Evolutionary conservation across 2,329 filamentous ascomycete genomes (phyloP).

Genomic region (Aspergillus aculeatus): DNA sequence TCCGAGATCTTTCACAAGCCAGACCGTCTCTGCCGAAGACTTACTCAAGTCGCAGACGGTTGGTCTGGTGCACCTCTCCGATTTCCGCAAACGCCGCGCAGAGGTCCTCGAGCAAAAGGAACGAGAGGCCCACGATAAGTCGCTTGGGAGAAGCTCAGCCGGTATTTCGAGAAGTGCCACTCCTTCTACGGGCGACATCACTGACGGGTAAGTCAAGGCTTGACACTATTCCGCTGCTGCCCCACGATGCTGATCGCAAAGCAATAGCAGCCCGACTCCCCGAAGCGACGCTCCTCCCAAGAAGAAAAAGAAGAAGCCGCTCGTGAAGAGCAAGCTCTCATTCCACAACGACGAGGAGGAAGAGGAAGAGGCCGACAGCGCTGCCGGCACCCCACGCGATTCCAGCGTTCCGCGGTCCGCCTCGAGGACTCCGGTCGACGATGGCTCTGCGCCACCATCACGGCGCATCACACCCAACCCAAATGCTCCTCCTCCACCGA

Average conservation of each 20-base stretch:
- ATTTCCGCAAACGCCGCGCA: slow-evolving; percentile 93
- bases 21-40: slow-evolving; percentile 75
- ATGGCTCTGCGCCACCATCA: slow-evolving; percentile 25
- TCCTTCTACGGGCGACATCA: slow-evolving; percentile 46
- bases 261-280: slow-evolving; percentile 56
- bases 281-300: slow-evolving; percentile 45
- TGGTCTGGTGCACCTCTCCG: slow-evolving; percentile 84
- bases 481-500: slow-evolving; percentile 59
- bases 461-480: slow-evolving; percentile 46
- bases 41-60: slow-evolving; percentile 82
- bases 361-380: slow-evolving; percentile 50
- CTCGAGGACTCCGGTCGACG: slow-evolving; percentile 37
- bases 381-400: slow-evolving; percentile 38
- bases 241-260: slow-evolving; percentile 51
- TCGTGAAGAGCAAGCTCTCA: slow-evolving; percentile 62
- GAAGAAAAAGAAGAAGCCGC: slow-evolving; percentile 59
- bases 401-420: slow-evolving; percentile 41
- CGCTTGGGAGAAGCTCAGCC: slow-evolving; percentile 45
- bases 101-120: slow-evolving; percentile 92
- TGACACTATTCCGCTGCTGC: neutral
- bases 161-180: slow-evolving; percentile 53
- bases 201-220: slow-evolving; percentile 57
- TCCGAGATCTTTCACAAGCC: slow-evolving; percentile 64
- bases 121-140: slow-evolving; percentile 69
- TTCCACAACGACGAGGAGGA: slow-evolving; percentile 64